Percentiles rank a stretch among this genome's conserved stretches.
phyloP scores from a whole-genome alignment of 1,139 yeast genomes.

The Hemisphaericaspora xylanilytica region DNA sequence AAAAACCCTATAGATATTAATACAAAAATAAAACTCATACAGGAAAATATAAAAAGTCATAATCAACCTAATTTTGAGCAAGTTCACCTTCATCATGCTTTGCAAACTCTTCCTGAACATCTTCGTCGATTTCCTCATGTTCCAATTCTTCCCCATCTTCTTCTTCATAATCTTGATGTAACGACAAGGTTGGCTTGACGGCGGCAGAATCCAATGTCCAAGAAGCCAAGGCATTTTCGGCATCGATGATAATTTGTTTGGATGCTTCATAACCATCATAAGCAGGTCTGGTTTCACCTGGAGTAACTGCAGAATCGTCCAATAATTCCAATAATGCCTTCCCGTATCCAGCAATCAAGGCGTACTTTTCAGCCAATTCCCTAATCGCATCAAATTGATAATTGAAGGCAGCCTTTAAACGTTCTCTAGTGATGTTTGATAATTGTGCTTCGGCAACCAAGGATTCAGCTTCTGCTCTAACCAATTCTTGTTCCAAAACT shows the following conservation, averaged over 20 bases:
- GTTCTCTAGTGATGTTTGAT: constrained; percentile 96
- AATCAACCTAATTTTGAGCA: too few relatives aligned
- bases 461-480: constrained; percentile 98
- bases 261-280: constrained; percentile 98
- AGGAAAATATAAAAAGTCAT: not conserved
- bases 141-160: constrained; percentile 57
- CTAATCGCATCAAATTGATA: constrained; percentile 96
- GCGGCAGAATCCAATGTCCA: constrained; percentile 97
- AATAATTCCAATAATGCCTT: constrained; percentile 93
- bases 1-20: not conserved
- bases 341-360: constrained; percentile 97
- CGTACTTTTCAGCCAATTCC: constrained; percentile 95
- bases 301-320: constrained; percentile 96
- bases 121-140: constrained; percentile 52
- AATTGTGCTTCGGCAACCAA: constrained; percentile 98
- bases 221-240: constrained; percentile 91
- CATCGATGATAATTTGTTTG: constrained; percentile 95
- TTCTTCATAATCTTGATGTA: constrained; percentile 73
- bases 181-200: constrained; percentile 89
- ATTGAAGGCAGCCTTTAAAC: constrained; percentile 94
- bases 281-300: constrained; percentile 98
- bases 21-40: constrained; percentile 2
- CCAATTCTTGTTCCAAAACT: constrained; percentile 95
- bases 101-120: constrained; percentile 43
- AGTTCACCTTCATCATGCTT: constrained; percentile 35